Conservation (phyloP, 805 yeast species). For the Barnettozyma vustinii region DNA sequence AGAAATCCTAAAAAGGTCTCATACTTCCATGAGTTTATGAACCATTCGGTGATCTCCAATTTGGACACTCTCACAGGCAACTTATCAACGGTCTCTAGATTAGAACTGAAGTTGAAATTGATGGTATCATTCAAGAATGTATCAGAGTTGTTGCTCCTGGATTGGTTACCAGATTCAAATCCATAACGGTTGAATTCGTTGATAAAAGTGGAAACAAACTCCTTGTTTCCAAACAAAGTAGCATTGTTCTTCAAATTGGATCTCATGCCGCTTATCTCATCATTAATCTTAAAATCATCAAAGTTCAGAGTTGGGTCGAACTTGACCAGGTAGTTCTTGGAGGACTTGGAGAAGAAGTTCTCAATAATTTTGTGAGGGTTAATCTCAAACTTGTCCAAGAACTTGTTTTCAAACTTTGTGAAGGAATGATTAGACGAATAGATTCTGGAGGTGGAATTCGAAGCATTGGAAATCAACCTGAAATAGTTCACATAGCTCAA, state of each 20-base stretch:
- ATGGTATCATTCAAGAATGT: conserved; percentile 26
- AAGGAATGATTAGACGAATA: conserved; percentile 29
- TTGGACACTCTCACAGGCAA: conserved; percentile 32
- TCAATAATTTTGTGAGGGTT: conserved; percentile 33
- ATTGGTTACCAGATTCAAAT: conserved; percentile 18
- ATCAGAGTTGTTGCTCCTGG: conserved; percentile 16
- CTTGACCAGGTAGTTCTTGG: conserved; percentile 29
- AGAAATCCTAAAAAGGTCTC: conserved; percentile 32
- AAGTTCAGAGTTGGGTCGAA: conserved; percentile 29
- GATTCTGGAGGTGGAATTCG: conserved; percentile 29
- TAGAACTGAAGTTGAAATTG: conserved; percentile 26
- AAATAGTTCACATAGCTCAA: conserved; percentile 25
- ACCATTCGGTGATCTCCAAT: conserved; percentile 33
- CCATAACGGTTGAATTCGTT: conserved; percentile 24
- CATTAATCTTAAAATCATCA: conserved; percentile 24
- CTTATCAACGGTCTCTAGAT: conserved; percentile 19
- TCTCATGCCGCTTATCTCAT: conserved; percentile 20
- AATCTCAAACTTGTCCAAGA: conserved; percentile 35
- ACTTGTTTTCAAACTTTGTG: conserved; percentile 35
- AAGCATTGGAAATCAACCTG: conserved; percentile 31
- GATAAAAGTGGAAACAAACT: conserved; percentile 23
- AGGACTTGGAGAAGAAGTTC: conserved; percentile 31
- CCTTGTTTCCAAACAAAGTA: conserved; percentile 21
- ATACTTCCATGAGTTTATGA: conserved; percentile 35
- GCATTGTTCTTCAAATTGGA: conserved; percentile 20